Base-by-base conservation (phyloP, 495 filamentous ascomycete species). In the Hypoxylon trugodes region DNA sequence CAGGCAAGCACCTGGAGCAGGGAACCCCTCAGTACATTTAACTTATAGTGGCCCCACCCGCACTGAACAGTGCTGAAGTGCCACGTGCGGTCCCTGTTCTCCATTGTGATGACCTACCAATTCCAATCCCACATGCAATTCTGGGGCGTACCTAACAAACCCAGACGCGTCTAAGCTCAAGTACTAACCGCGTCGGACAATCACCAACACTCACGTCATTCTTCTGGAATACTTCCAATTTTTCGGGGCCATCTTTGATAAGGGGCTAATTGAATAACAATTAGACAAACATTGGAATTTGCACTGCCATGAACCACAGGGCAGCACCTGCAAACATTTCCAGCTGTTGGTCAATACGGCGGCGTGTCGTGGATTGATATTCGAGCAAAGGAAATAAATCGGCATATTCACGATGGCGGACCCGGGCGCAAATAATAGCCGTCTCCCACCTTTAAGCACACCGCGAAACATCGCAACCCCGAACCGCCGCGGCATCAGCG, bases 391-490 rank as follows among this genome's bases (percentile, higher is more conserved):
- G 18, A 10, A 19, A 3, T 15, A 58, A 30, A 6, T 13, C 9
- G 3, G 10, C 15, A 36, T 28, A 50, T 18, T 22, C 51, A 57
- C 43, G 13, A 72, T 72, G 70, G 49, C 70, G n/a, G 65, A 62
- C 58, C 41, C 57, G 15, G 13, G 35, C 18, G 45, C 41, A 22
- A 41, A 38, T 36, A 47, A 35, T 21, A 21, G 53, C 5, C 40
- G 59, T n/a, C 58, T 66, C 1, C 24, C 52, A 2, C 41, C 56
- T 30, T 35, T 70, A n/a, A 68, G 38, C 41, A 72, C 70, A 1
- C 70, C 70, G 0, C 60, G 58, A 40, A 28, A 21, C 32, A 47
- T 59, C 48, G 63, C 69, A 19, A 77, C 78, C 1, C 76, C 77
- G 15, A 70, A 58, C 38, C 69, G 63, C 8, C 74, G 70, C 22